phyloP scores from a whole-genome alignment of 768 basidiomycete species.

The Russula abietina region DNA sequence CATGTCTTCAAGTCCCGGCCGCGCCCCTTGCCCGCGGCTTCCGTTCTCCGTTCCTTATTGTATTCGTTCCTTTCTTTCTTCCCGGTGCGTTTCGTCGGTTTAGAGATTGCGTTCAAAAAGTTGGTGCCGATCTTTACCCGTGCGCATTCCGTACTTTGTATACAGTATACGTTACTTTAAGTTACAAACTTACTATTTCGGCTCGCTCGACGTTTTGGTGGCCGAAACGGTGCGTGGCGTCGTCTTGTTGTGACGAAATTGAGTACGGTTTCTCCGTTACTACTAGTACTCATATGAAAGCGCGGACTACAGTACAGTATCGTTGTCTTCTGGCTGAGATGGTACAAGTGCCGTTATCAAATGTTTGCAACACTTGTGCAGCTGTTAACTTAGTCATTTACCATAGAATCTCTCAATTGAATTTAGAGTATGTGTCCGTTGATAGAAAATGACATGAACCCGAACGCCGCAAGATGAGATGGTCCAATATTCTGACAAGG shows the following conservation, averaged over 20 bases:
- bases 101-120: background rate
- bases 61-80: background rate
- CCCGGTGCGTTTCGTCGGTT: background rate
- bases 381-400: no score
- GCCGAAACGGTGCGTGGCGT: background rate
- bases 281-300: background rate
- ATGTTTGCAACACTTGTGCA: no score
- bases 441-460: slow-evolving; percentile 27
- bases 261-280: background rate
- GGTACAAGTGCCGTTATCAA: no score
- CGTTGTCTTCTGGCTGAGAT: no score
- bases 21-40: background rate
- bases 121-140: background rate
- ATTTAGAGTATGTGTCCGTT: background rate
- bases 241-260: background rate
- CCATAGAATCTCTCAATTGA: no score
- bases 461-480: slow-evolving; percentile 31
- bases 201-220: background rate
- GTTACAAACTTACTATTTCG: no score
- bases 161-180: no score
- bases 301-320: no score
- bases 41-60: background rate
- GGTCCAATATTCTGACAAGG: slow-evolving; percentile 18
- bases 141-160: background rate
- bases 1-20: background rate